These are phyloP conservation scores for Xerocomellus amylosporus DNA, from an alignment of 768 basidiomycete genomes.

Conservation along the genomic window DNA sequence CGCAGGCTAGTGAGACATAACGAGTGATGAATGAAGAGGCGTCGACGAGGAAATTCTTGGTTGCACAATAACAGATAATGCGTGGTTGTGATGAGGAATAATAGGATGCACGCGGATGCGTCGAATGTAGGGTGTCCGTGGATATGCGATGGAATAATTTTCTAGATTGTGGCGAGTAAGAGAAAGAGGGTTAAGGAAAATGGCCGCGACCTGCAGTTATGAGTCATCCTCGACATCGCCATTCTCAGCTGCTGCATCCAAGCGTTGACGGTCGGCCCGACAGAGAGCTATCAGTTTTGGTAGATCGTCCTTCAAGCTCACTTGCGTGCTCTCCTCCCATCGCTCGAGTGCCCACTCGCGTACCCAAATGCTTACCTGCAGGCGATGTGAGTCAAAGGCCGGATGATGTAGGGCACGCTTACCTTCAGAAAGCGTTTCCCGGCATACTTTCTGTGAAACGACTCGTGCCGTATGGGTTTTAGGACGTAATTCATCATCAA, in stretches of 20 bases:
- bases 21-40: slow-evolving; percentile 16
- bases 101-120: slow-evolving; percentile 22
- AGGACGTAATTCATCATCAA: slow-evolving; percentile 87
- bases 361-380: slow-evolving; percentile 77
- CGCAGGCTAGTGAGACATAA: slow-evolving; percentile 23
- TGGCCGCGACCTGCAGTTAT: slow-evolving; percentile 4
- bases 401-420: slow-evolving; percentile 7
- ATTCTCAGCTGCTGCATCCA: slow-evolving; percentile 11
- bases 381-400: neutral
- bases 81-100: slow-evolving; percentile 18
- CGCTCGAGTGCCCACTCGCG: slow-evolving; percentile 79
- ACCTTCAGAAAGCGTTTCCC: slow-evolving; percentile 84
- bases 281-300: slow-evolving; percentile 24
- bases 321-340: slow-evolving; percentile 62
- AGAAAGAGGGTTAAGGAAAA: neutral
- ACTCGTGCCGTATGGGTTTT: slow-evolving; percentile 66
- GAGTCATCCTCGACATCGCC: slow-evolving; percentile 15
- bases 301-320: slow-evolving; percentile 59
- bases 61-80: slow-evolving; percentile 30
- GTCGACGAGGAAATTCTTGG: slow-evolving; percentile 22
- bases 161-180: slow-evolving; percentile 17
- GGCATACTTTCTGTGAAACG: slow-evolving; percentile 87
- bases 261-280: slow-evolving; percentile 13
- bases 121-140: slow-evolving; percentile 27
- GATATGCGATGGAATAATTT: slow-evolving; percentile 24